phyloP scores from a whole-genome alignment of 2,329 filamentous ascomycete genomes.

The Graphilbum sp. region DNA sequence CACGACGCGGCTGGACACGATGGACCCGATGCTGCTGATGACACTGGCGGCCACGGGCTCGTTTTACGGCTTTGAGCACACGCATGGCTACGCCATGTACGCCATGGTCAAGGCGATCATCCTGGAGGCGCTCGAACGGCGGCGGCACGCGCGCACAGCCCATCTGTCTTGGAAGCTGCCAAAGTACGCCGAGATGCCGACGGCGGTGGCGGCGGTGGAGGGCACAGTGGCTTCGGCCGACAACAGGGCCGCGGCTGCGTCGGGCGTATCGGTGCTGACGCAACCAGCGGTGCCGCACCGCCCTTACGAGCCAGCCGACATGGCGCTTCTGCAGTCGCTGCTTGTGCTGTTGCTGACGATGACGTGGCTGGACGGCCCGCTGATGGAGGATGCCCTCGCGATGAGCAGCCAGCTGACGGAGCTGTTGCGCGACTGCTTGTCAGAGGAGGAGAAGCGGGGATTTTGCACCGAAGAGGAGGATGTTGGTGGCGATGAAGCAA shows the following conservation, averaged over 20 bases:
- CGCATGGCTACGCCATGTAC: conserved; percentile 1
- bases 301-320: background rate
- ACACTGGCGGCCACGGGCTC: conserved; percentile 1
- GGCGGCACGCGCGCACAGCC: background rate
- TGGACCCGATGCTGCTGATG: conserved; percentile 1
- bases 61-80: conserved; percentile 2
- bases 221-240: background rate
- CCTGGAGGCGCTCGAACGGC: background rate
- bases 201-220: background rate
- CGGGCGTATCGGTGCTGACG: too few species aligned
- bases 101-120: background rate
- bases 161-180: background rate
- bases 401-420: conserved; percentile 1
- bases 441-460: too few species aligned
- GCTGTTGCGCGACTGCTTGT: background rate
- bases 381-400: conserved; percentile 1
- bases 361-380: background rate
- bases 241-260: too few species aligned
- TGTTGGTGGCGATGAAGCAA: too few species aligned
- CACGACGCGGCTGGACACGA: background rate
- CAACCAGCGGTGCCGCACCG: background rate
- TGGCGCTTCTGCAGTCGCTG: background rate
- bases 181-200: background rate
- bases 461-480: too few species aligned
- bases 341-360: background rate